phyloP scores from a whole-genome alignment of 2,329 filamentous ascomycete species.

The Aschersonia sp. region DNA sequence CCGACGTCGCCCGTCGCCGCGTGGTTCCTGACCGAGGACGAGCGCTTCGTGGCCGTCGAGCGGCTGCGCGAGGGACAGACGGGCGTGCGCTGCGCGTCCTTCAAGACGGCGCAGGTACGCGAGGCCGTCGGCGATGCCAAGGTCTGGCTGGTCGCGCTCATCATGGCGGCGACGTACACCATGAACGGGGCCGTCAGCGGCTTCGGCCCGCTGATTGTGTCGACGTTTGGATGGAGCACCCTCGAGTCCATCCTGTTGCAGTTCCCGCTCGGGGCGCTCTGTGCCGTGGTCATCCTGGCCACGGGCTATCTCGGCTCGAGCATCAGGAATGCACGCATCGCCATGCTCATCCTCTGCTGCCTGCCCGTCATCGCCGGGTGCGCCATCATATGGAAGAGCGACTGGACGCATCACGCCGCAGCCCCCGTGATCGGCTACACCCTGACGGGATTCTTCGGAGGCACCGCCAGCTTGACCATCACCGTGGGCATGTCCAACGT shows the following conservation, averaged over 20 bases:
- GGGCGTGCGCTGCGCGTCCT: constrained; percentile 43
- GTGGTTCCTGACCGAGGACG: constrained; percentile 51
- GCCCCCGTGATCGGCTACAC: constrained; percentile 57
- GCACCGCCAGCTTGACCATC: constrained; percentile 46
- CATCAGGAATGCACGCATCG: constrained; percentile 47
- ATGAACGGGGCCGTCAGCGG: constrained; percentile 58
- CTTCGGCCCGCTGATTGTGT: constrained; percentile 58
- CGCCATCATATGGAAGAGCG: constrained; percentile 57
- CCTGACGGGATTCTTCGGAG: constrained; percentile 59
- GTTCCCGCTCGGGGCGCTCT: constrained; percentile 58
- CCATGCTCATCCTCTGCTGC: constrained; percentile 50
- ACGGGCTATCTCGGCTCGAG: constrained; percentile 49
- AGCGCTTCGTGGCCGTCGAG: constrained; percentile 50
- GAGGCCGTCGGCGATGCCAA: constrained; percentile 46
- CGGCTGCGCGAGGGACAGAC: constrained; percentile 47
- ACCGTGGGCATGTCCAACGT: constrained; percentile 49
- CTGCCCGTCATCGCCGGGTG: constrained; percentile 63
- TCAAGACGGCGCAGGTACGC: constrained; percentile 43
- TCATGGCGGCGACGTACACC: constrained; percentile 58
- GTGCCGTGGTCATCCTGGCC: constrained; percentile 48
- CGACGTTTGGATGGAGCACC: constrained; percentile 51
- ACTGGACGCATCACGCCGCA: constrained; percentile 48
- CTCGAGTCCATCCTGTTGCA: constrained; percentile 57
- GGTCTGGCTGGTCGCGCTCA: constrained; percentile 47
- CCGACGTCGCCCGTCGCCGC: constrained; percentile 52